A percentile compares a stretch with the other conserved stretches of the same genome.
These are phyloP conservation scores for Macroventuria anomochaeta DNA, from an alignment of 2,329 filamentous ascomycete species.

Conservation along the genomic window DNA sequence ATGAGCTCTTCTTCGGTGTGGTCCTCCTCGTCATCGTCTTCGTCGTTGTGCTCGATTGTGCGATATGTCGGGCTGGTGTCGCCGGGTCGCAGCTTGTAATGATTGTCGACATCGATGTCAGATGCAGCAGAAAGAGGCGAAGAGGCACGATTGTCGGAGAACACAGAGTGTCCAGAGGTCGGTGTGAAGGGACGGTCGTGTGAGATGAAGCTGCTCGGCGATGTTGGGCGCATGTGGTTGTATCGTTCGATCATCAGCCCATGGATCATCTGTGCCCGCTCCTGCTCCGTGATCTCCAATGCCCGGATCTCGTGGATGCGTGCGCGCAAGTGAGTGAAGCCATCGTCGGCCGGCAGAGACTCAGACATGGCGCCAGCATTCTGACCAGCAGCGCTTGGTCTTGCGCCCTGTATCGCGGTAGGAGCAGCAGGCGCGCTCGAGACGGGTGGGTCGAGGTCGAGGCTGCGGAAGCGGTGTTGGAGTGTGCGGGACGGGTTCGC, in stretches of 20 bases:
- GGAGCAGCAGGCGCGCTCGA: slow-evolving; percentile 30
- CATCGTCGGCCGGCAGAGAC: slow-evolving; percentile 58
- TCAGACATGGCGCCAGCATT: slow-evolving; percentile 42
- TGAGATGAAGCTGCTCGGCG: slow-evolving; percentile 48
- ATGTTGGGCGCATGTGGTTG: slow-evolving; percentile 45
- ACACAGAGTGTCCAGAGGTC: slow-evolving; percentile 43
- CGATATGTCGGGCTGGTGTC: slow-evolving; percentile 44
- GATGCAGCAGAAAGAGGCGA: slow-evolving; percentile 45
- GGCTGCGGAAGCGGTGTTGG: slow-evolving; percentile 36
- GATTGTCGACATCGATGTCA: slow-evolving; percentile 43
- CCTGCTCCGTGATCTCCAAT: slow-evolving; percentile 53
- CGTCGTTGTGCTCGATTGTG: slow-evolving; percentile 19
- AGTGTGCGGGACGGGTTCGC: slow-evolving; percentile 39
- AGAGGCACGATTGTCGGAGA: slow-evolving; percentile 43
- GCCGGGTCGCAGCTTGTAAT: slow-evolving; percentile 44
- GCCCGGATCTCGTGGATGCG: slow-evolving; percentile 57
- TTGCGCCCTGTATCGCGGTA: slow-evolving; percentile 21
- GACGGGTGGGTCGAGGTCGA: slow-evolving; percentile 32
- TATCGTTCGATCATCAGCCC: slow-evolving; percentile 58
- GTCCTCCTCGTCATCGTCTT: slow-evolving; percentile 58
- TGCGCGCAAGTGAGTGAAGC: slow-evolving; percentile 55
- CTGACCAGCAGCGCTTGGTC: slow-evolving; percentile 18
- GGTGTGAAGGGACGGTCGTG: slow-evolving; percentile 50
- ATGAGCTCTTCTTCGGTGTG: slow-evolving; percentile 53
- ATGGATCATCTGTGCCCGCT: slow-evolving; percentile 59